Percentiles rank a stretch among this genome's conserved stretches.
Conservation (phyloP, 78 protist genomes). For the Planoprotostelium fungivorum region DNA sequence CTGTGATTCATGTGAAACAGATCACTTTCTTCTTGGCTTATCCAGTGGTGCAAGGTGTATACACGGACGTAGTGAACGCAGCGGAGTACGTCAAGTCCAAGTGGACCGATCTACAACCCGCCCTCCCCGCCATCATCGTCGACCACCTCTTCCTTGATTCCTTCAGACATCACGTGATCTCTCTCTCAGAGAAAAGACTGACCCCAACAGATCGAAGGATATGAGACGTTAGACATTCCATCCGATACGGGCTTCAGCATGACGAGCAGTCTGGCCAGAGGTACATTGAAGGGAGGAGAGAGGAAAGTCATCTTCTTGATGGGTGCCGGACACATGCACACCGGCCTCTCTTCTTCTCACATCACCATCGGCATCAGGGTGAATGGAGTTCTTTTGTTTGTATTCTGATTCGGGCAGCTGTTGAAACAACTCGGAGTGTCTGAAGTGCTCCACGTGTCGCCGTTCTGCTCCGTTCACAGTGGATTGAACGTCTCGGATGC, state of each 20-base stretch:
- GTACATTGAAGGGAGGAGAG: background rate
- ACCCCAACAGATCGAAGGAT: background rate
- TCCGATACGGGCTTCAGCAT: background rate
- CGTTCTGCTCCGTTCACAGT: background rate
- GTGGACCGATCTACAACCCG: background rate
- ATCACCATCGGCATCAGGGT: background rate
- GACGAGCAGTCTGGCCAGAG: background rate
- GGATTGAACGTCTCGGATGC: background rate
- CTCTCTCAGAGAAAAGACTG: background rate
- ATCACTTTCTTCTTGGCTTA: background rate
- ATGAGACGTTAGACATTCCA: no score
- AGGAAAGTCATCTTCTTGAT: background rate
- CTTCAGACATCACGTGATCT: background rate
- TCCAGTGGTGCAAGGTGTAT: background rate
- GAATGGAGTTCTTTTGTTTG: background rate
- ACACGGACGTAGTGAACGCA: background rate
- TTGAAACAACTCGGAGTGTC: background rate
- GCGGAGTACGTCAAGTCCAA: background rate
- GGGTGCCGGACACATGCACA: background rate
- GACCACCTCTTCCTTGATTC: background rate
- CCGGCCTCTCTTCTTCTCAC: background rate
- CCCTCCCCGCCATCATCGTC: background rate
- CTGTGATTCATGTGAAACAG: background rate
- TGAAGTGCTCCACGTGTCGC: background rate
- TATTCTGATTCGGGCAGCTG: background rate